Percentiles rank a stretch among this genome's conserved stretches.
Conservation (phyloP, 2,329 filamentous ascomycete genomes). For the Ophiostoma populinum region DNA sequence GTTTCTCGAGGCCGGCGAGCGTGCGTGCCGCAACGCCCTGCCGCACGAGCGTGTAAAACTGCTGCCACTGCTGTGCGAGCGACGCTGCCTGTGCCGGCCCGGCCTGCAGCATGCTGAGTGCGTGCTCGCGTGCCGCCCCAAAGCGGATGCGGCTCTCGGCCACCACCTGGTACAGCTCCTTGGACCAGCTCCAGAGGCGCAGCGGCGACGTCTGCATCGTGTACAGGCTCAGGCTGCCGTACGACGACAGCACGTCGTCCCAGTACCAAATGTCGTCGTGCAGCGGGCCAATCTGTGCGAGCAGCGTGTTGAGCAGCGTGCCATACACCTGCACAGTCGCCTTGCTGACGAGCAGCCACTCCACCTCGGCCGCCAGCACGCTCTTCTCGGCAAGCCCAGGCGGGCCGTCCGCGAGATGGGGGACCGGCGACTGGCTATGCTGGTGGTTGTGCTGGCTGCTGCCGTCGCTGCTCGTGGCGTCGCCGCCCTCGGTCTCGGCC, state of each 20-base stretch:
- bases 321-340: constrained; percentile 85
- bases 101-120: constrained; percentile 10
- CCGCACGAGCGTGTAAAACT: constrained; percentile 68
- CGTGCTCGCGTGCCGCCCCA: constrained; percentile 15
- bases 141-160: constrained; percentile 35
- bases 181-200: constrained; percentile 52
- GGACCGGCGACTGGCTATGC: not conserved
- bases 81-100: constrained; percentile 12
- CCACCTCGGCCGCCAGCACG: constrained; percentile 57
- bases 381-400: constrained; percentile 16
- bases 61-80: constrained; percentile 37
- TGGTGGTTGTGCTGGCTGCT: too few relatives aligned
- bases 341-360: constrained; percentile 85
- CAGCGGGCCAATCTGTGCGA: constrained; percentile 69
- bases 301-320: constrained; percentile 53
- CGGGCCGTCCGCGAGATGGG: not conserved
- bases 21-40: constrained; percentile 59
- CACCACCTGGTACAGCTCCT: constrained; percentile 42
- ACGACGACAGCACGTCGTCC: constrained; percentile 72
- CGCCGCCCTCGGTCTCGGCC: constrained; percentile 10
- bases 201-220: constrained; percentile 71
- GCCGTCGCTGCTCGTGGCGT: constrained; percentile 1
- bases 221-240: constrained; percentile 64
- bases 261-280: constrained; percentile 89
- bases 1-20: constrained; percentile 50